Evolutionary conservation across 2,329 filamentous ascomycete species (phyloP).

Genomic region (Trichocomaceae sp.): DNA sequence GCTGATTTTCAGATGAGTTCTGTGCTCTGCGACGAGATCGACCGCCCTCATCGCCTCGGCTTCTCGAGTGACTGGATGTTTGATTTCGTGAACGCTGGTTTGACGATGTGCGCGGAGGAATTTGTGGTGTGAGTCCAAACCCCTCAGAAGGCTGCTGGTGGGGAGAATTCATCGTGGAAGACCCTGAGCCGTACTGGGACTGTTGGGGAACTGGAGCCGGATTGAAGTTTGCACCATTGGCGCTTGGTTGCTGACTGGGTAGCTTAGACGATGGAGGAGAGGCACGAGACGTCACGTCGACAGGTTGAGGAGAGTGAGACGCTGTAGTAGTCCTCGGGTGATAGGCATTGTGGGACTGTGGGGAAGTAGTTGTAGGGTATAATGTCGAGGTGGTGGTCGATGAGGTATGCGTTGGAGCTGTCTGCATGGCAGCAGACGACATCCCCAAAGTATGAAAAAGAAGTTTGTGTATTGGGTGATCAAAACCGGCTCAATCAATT

Average conservation of each 20-base stretch:
- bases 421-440: constrained; percentile 60
- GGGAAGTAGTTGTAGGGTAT: constrained; percentile 10
- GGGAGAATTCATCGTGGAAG: constrained; percentile 40
- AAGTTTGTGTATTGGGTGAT: neutral
- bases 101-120: constrained; percentile 77
- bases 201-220: constrained; percentile 23
- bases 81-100: constrained; percentile 48
- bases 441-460: constrained; percentile 39
- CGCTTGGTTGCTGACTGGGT: constrained; percentile 15
- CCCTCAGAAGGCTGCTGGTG: constrained; percentile 44
- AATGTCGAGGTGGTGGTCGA: constrained; percentile 34
- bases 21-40: constrained; percentile 44
- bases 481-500: neutral
- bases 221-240: constrained; percentile 15
- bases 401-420: constrained; percentile 50
- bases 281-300: constrained; percentile 36
- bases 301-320: constrained; percentile 43
- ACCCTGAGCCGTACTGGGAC: constrained; percentile 26
- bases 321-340: constrained; percentile 37
- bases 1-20: constrained; percentile 42
- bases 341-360: constrained; percentile 14
- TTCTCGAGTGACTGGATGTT: constrained; percentile 29
- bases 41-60: constrained; percentile 32
- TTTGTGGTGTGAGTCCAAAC: constrained; percentile 56
- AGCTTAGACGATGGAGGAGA: constrained; percentile 35